Conservation (phyloP, 768 basidiomycete genomes). For the Dictyophora rubrovolvata region DNA sequence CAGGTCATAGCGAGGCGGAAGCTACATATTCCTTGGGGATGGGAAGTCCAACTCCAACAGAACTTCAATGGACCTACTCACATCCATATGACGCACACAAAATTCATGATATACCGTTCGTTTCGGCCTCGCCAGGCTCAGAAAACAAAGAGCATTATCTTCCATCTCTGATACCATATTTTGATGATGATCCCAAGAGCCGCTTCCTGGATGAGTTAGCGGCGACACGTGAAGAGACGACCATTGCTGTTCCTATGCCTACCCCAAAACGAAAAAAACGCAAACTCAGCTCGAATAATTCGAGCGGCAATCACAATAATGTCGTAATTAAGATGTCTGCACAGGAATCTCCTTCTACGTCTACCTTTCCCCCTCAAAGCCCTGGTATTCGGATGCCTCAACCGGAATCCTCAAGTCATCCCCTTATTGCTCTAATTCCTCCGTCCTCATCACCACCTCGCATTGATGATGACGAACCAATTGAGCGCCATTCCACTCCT, state of each 20-base stretch:
- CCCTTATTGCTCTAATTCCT: not conserved
- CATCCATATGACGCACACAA: slow-evolving; percentile 49
- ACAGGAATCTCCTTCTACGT: not conserved
- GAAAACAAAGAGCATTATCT: slow-evolving; percentile 24
- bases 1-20: slow-evolving; percentile 60
- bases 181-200: slow-evolving; percentile 96
- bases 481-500: not conserved
- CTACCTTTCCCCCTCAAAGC: not conserved
- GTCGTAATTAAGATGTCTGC: too few species aligned
- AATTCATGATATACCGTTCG: slow-evolving; percentile 10
- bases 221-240: slow-evolving; percentile 51
- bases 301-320: not conserved
- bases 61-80: slow-evolving; percentile 55
- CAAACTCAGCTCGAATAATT: slow-evolving; percentile 10
- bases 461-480: not conserved
- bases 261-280: slow-evolving; percentile 4
- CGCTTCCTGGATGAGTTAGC: slow-evolving; percentile 90
- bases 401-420: slow-evolving; percentile 41
- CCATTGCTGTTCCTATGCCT: slow-evolving; percentile 43
- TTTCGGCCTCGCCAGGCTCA: not conserved
- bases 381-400: not conserved
- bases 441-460: not conserved
- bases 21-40: slow-evolving; percentile 47
- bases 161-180: slow-evolving; percentile 65
- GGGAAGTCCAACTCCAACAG: slow-evolving; percentile 14